phyloP scores from a whole-genome alignment of 2,329 filamentous ascomycete genomes.

The Arthrobotrys entomopaga region DNA sequence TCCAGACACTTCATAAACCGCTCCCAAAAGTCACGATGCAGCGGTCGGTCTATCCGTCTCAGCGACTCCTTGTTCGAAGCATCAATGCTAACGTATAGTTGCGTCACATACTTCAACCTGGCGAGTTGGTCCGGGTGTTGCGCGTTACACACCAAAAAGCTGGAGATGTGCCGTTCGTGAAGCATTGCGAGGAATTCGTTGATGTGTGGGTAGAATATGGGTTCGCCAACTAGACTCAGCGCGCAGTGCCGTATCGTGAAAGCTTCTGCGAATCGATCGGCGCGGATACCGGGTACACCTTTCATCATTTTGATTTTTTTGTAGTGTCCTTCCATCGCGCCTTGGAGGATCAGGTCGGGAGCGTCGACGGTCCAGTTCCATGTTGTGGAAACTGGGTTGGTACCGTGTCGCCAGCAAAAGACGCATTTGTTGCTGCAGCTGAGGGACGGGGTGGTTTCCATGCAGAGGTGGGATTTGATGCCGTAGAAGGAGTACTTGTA shows the following conservation, averaged over 20 bases:
- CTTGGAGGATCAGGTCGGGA: conserved; percentile 86
- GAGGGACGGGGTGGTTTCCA: conserved; percentile 95
- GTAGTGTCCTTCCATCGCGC: conserved; percentile 91
- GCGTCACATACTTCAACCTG: conserved; percentile 83
- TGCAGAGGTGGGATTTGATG: conserved; percentile 94
- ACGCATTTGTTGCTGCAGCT: conserved; percentile 99
- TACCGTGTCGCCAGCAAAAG: conserved; percentile 98
- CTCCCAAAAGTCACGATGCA: conserved; percentile 98
- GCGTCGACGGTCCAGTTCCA: conserved; percentile 97
- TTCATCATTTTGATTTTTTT: conserved; percentile 98
- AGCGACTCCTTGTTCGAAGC: conserved; percentile 89
- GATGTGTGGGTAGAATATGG: conserved; percentile 98
- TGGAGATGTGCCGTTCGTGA: conserved; percentile 86
- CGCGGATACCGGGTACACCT: conserved; percentile 89
- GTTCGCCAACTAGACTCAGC: conserved; percentile 89
- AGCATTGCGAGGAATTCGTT: conserved; percentile 88
- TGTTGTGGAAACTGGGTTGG: conserved; percentile 93
- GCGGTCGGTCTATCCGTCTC: conserved; percentile 85
- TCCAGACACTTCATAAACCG: conserved; percentile 90
- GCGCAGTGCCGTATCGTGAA: conserved; percentile 95
- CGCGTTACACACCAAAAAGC: conserved; percentile 95
- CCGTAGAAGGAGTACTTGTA: conserved; percentile 99
- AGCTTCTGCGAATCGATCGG: conserved; percentile 90
- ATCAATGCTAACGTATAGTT: conserved; percentile 96
- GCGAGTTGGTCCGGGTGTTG: conserved; percentile 93